These are phyloP conservation scores for Thermomucor indicae-seudaticae DNA, from an alignment of 371 early-diverging fungal genomes.

Conservation along the genomic window DNA sequence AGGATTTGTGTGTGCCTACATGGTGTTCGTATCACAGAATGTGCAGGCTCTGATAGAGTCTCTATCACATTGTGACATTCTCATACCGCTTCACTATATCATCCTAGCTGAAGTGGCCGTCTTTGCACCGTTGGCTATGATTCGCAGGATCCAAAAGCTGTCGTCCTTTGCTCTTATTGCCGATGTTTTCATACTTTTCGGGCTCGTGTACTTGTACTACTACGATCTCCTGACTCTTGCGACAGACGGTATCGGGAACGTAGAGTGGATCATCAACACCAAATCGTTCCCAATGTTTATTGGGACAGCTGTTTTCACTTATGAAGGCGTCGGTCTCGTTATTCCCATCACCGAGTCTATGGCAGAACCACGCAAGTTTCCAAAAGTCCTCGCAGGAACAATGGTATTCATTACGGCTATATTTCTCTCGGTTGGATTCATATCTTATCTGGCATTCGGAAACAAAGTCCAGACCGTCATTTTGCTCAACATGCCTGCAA, in stretches of 20 bases:
- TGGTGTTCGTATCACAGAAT: slow-evolving; percentile 85
- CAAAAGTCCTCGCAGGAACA: slow-evolving; percentile 61
- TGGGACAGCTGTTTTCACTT: slow-evolving; percentile 87
- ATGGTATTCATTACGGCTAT: slow-evolving; percentile 68
- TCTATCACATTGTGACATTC: slow-evolving; percentile 48
- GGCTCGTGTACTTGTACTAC: slow-evolving; percentile 73
- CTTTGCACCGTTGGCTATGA: slow-evolving; percentile 78
- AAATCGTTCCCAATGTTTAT: slow-evolving; percentile 76
- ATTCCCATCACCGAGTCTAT: slow-evolving; percentile 72
- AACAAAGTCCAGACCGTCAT: slow-evolving; percentile 74
- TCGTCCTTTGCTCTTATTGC: slow-evolving; percentile 78
- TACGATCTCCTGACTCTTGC: slow-evolving; percentile 58
- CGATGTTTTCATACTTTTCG: slow-evolving; percentile 79
- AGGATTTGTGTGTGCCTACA: slow-evolving; percentile 86
- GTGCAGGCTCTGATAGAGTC: slow-evolving; percentile 65
- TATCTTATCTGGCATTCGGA: slow-evolving; percentile 82
- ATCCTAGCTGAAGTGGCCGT: slow-evolving; percentile 68
- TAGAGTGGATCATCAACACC: slow-evolving; percentile 63
- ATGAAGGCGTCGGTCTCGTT: slow-evolving; percentile 84
- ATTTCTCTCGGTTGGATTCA: slow-evolving; percentile 69
- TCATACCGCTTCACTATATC: slow-evolving; percentile 42
- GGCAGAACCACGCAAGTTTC: slow-evolving; percentile 78
- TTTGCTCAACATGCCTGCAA: slow-evolving; percentile 71
- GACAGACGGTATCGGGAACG: slow-evolving; percentile 55
- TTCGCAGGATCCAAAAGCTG: slow-evolving; percentile 77